Evolutionary conservation across 257 asterid genomes (phyloP), one percentile per base, ranked within the genome.

Genomic region (Gentiana macrophylla): DNA sequence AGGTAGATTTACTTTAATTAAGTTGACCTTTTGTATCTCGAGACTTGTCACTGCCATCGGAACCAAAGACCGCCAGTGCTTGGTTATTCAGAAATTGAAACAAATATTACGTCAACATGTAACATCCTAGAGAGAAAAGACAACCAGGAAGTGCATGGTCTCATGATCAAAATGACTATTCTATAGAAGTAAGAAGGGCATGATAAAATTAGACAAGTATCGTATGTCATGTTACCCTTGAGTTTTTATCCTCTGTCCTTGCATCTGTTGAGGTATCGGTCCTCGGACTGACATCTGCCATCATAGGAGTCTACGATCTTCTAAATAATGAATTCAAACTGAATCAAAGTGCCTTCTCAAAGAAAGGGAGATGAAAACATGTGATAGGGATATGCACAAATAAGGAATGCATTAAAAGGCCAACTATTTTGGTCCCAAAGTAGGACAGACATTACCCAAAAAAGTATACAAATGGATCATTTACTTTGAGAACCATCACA

Each of bases 31-130:
- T 69, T 87, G 98, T 96, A 74, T 91, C 98, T 76, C 96, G 83
- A 49, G 96, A 74, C 73, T 82, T 88, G 77, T 88, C 95, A 53
- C 97, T 91, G 52, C 97, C 98, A 81, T 91, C 98, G 61, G 98
- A 87, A 69, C 73, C 98, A 61, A 67, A 74, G 50, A 76, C 32
- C 55, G 37, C 73, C 66, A 68, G 82, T 4, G 46, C 46, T 10
- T 7, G 8, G 46, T 10, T 75, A 72, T 34, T 35, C 50, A 56
- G 12, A 11, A 77, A 65, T 51, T 57, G 50, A 13, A 44, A n/a
- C 32, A 4, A 10, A 41, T 12, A 3, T 5, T 32, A 55, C 45
- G 35, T 4, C 32, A 1, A 10, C 46, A 45, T 12, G n/a, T 11
- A 6, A 38, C 37, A 41, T 4, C n/a, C n/a, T n/a, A n/a, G n/a